Evolutionary conservation across 2,329 filamentous ascomycete species (phyloP).

Genomic region (Blastomyces parvus): DNA sequence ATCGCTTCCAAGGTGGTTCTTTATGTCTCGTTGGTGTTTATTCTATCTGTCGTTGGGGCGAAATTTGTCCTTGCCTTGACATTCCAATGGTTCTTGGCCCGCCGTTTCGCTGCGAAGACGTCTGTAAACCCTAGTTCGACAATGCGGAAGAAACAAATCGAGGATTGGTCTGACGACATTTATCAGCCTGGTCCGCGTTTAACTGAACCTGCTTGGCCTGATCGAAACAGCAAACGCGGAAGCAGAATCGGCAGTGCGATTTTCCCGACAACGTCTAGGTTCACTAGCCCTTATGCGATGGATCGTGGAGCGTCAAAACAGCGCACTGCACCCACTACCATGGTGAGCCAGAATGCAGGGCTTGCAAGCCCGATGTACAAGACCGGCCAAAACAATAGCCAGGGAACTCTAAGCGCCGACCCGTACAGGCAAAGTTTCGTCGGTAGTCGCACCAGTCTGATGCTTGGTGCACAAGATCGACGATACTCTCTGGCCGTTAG

Average conservation of each 20-base stretch:
- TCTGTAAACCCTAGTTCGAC: slow-evolving; percentile 72
- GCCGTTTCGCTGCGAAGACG: slow-evolving; percentile 79
- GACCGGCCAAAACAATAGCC: slow-evolving; percentile 45
- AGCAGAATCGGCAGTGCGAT: slow-evolving; percentile 78
- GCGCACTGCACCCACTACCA: slow-evolving; percentile 66
- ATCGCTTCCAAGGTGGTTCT: slow-evolving; percentile 96
- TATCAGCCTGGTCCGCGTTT: slow-evolving; percentile 82
- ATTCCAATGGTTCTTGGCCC: slow-evolving; percentile 94
- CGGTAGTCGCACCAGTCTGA: slow-evolving; percentile 48
- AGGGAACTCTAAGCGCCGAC: slow-evolving; percentile 44
- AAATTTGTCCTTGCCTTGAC: slow-evolving; percentile 83
- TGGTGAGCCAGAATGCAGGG: slow-evolving; percentile 79
- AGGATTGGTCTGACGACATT: slow-evolving; percentile 96
- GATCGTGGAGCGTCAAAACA: slow-evolving; percentile 51
- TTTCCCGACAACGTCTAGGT: slow-evolving; percentile 85
- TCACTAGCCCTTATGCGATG: slow-evolving; percentile 78
- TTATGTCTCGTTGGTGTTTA: slow-evolving; percentile 85
- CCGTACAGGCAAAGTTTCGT: slow-evolving; percentile 30
- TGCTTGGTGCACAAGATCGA: slow-evolving; percentile 45
- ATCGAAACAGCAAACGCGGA: slow-evolving; percentile 66
- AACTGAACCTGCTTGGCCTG: slow-evolving; percentile 62
- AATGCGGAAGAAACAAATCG: slow-evolving; percentile 83
- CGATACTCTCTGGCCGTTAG: slow-evolving; percentile 47
- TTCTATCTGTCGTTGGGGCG: slow-evolving; percentile 73
- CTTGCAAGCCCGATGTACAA: slow-evolving; percentile 60